Percentiles rank a stretch among this genome's conserved stretches.
These are phyloP conservation scores for Annona cherimola DNA, from an alignment of 164 flowering plant species.

Conservation along the genomic window DNA sequence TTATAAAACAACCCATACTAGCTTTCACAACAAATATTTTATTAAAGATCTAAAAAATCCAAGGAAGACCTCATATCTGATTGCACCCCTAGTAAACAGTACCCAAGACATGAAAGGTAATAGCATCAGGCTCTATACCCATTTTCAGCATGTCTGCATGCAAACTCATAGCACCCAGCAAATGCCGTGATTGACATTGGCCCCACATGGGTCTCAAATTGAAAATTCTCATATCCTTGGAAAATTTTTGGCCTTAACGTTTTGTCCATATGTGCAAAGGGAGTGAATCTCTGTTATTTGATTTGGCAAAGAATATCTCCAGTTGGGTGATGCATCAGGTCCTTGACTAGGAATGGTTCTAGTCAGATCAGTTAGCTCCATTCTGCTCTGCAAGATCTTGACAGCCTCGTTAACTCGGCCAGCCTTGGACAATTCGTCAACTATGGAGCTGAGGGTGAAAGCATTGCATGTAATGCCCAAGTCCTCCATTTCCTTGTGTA, in stretches of 20 bases:
- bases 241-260: conserved; percentile 55
- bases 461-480: conserved; percentile 42
- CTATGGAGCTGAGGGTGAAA: conserved; percentile 45
- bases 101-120: conserved; percentile 22
- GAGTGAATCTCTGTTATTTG: conserved; percentile 46
- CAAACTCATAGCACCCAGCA: conserved; percentile 44
- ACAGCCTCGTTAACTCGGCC: conserved; percentile 48
- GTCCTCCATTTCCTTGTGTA: conserved; percentile 53
- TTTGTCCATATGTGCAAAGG: conserved; percentile 48
- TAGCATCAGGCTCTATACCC: conserved; percentile 37
- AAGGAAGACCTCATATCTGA: conserved; percentile 30
- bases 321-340: conserved; percentile 7
- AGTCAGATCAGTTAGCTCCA: conserved; percentile 2
- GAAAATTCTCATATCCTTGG: conserved; percentile 49
- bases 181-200: conserved; percentile 30
- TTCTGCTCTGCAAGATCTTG: conserved; percentile 37
- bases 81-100: conserved; percentile 27
- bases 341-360: not conserved
- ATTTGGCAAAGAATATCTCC: conserved; percentile 24
- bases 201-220: conserved; percentile 46
- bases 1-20: too few relatives aligned
- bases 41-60: conserved; percentile 4
- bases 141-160: conserved; percentile 65
- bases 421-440: conserved; percentile 66
- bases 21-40: too few relatives aligned